Conservation (phyloP, 2,329 filamentous ascomycete genomes). For the Colletotrichum orchidophilum region DNA sequence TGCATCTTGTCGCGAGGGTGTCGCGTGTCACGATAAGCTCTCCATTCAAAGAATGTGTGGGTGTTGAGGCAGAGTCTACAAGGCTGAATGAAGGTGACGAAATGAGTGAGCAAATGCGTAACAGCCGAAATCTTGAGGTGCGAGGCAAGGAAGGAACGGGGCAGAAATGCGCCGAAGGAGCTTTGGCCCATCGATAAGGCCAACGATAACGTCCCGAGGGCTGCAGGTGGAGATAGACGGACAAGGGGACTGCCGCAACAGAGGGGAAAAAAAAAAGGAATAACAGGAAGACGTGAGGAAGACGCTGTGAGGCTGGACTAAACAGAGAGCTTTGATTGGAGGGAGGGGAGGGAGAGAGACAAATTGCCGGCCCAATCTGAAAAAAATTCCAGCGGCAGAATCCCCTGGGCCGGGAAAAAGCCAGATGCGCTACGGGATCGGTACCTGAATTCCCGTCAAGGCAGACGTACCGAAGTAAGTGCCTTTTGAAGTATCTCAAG, state of each 20-base stretch:
- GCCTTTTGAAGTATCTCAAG: background rate
- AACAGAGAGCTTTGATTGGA: constrained; percentile 16
- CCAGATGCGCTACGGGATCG: background rate
- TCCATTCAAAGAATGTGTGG: background rate
- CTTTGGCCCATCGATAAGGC: constrained; percentile 3
- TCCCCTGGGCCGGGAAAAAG: background rate
- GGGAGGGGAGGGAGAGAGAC: background rate
- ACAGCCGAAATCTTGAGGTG: background rate
- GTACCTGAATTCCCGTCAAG: constrained; percentile 3
- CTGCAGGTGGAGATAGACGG: constrained; percentile 9
- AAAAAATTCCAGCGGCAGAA: constrained; percentile 25
- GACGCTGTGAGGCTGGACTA: background rate
- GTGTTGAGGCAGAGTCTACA: background rate
- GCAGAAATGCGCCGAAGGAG: background rate
- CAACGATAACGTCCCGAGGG: constrained; percentile 28
- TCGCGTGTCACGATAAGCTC: background rate
- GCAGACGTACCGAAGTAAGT: background rate
- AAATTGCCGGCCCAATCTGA: constrained; percentile 8
- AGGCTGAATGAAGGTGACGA: background rate
- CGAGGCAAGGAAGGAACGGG: background rate
- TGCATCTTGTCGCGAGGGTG: background rate
- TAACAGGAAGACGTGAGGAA: too few species aligned
- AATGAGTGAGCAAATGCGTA: background rate
- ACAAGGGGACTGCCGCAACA: background rate
- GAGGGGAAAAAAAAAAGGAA: background rate